These are phyloP conservation scores for Pestalotiopsis sp. DNA, from an alignment of 2,329 filamentous ascomycete genomes.

Conservation along the genomic window DNA sequence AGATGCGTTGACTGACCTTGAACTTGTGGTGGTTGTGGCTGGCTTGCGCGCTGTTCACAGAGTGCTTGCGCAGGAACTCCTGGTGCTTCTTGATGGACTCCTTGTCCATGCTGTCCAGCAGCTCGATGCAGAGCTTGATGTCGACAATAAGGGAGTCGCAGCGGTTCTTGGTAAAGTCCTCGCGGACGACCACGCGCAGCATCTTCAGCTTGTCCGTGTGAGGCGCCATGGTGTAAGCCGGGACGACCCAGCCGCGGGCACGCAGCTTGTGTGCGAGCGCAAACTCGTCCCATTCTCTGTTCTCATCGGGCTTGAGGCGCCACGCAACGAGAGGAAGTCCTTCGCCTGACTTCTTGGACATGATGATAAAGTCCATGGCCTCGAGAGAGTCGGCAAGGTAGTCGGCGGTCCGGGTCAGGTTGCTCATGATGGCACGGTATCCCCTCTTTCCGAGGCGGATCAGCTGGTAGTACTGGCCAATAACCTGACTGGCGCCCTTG, in stretches of 20 bases:
- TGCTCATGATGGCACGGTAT: conserved; percentile 91
- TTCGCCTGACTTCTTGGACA: conserved; percentile 76
- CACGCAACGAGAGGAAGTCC: conserved; percentile 91
- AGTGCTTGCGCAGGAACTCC: conserved; percentile 62
- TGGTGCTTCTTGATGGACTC: conserved; percentile 70
- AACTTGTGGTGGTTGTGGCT: conserved; percentile 54
- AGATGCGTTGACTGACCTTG: conserved; percentile 40
- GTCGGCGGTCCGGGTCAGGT: conserved; percentile 86
- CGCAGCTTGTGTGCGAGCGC: conserved; percentile 82
- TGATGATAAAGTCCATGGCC: conserved; percentile 80
- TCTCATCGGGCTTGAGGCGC: conserved; percentile 66
- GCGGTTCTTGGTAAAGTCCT: conserved; percentile 83
- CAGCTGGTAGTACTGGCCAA: conserved; percentile 96
- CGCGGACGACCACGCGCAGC: conserved; percentile 87
- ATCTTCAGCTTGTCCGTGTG: conserved; percentile 83
- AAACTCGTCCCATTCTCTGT: conserved; percentile 72
- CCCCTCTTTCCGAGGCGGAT: conserved; percentile 92
- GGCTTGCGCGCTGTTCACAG: conserved; percentile 52
- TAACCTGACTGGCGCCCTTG: conserved; percentile 91
- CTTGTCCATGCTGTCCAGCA: conserved; percentile 74
- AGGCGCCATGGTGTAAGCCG: conserved; percentile 96
- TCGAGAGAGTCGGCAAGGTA: conserved; percentile 77
- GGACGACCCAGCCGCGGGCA: conserved; percentile 88
- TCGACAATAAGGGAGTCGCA: conserved; percentile 80
- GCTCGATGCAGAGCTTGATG: conserved; percentile 73